Conservation (phyloP, 352 stramenopile species). For the Phytophthora idaei region DNA sequence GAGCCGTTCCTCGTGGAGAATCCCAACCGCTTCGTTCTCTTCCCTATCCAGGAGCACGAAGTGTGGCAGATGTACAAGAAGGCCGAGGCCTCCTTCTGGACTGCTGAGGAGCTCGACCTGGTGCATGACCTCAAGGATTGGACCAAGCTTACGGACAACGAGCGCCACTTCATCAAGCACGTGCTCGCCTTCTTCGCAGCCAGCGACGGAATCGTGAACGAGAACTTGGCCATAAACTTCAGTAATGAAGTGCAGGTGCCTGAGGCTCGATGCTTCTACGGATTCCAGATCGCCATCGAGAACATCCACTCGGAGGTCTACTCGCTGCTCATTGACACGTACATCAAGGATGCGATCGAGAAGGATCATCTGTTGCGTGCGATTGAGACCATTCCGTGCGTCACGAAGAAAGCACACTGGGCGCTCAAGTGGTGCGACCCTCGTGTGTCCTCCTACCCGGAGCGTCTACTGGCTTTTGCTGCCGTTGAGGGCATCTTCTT, state of each 20-base stretch:
- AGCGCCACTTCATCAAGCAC: constrained; percentile 98
- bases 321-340: constrained; percentile 99
- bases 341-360: constrained; percentile 96
- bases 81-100: constrained; percentile 99
- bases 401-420: constrained; percentile 98
- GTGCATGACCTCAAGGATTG: constrained; percentile 97
- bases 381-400: constrained; percentile 98
- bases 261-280: constrained; percentile 99
- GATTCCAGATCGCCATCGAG: constrained; percentile 99
- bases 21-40: constrained; percentile 97
- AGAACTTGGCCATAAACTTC: constrained; percentile 99
- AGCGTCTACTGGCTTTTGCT: constrained; percentile 97
- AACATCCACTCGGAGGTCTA: constrained; percentile 99
- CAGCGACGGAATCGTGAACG: constrained; percentile 99
- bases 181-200: constrained; percentile 99
- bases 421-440: constrained; percentile 97
- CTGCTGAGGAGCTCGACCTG: constrained; percentile 98
- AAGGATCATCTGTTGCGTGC: constrained; percentile 96
- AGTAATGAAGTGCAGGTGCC: constrained; percentile 96
- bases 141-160: constrained; percentile 92
- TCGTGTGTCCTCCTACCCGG: constrained; percentile 93
- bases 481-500: constrained; percentile 99
- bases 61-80: constrained; percentile 99
- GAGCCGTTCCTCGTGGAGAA: constrained; percentile 97
- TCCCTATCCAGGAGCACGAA: constrained; percentile 97